These are phyloP conservation scores for Hydrangea macrophylla DNA, from an alignment of 148 eudicot genomes.

Conservation along the genomic window DNA sequence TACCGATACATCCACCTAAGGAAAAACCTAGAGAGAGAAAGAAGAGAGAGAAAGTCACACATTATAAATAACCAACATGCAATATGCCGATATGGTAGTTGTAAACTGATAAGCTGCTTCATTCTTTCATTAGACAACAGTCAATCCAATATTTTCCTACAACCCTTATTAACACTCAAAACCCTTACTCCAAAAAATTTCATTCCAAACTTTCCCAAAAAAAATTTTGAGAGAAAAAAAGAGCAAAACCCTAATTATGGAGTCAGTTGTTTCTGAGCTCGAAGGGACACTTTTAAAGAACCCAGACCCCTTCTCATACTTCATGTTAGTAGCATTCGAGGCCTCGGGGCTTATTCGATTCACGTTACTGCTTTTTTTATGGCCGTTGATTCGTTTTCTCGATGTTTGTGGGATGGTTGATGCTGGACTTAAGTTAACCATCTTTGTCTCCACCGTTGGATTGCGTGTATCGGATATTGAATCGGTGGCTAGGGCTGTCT, in stretches of 20 bases:
- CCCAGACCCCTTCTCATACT: conserved; percentile 52
- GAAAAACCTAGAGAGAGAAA: conserved; percentile 8
- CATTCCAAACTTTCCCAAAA: conserved; percentile 1
- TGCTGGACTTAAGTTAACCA: conserved; percentile 31
- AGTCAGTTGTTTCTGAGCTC: conserved; percentile 55
- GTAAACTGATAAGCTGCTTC: conserved; percentile 55
- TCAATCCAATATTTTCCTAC: conserved; percentile 28
- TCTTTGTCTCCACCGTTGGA: conserved; percentile 51
- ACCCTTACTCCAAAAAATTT: conserved; percentile 1
- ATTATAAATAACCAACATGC: conserved; percentile 11
- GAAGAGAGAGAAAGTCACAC: conserved; percentile 9
- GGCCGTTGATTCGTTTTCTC: conserved; percentile 43
- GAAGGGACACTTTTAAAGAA: conserved; percentile 49
- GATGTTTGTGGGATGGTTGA: conserved; percentile 16
- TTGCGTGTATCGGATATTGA: conserved; percentile 47
- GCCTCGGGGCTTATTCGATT: conserved; percentile 61
- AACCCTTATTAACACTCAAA: not conserved
- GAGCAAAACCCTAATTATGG: conserved; percentile 22
- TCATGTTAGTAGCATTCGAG: conserved; percentile 65
- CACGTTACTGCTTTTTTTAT: conserved; percentile 30
- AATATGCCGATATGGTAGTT: conserved; percentile 43
- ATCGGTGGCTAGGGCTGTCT: conserved; percentile 61
- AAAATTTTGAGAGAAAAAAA: not conserved
- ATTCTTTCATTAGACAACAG: conserved; percentile 16
- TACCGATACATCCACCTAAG: conserved; percentile 16